These are phyloP conservation scores for Macadamia integrifolia DNA, from an alignment of 164 flowering plant genomes.

Conservation along the genomic window DNA sequence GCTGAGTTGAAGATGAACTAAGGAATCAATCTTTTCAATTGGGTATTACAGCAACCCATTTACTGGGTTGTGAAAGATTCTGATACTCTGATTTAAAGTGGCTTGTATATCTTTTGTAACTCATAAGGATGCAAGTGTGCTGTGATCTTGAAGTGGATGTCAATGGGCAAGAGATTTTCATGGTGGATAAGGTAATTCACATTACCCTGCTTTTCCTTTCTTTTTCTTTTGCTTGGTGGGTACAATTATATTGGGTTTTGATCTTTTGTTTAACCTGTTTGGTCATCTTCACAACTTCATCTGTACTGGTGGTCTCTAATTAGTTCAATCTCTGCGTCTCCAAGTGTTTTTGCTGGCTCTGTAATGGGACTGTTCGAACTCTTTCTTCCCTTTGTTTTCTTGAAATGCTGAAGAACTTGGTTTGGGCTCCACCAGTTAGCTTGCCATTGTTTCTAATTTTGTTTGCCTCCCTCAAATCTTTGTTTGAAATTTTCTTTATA, in stretches of 20 bases:
- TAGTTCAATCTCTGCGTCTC: too few species aligned
- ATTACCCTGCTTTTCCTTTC: background rate
- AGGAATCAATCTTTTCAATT: background rate
- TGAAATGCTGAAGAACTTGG: too few species aligned
- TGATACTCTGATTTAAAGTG: too few species aligned
- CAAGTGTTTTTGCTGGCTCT: too few species aligned
- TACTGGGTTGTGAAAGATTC: too few species aligned
- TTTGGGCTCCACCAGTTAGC: too few species aligned
- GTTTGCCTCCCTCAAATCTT: too few species aligned
- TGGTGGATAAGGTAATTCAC: slow-evolving; percentile 39
- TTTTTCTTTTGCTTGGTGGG: background rate
- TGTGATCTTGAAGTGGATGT: slow-evolving; percentile 51
- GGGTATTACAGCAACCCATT: background rate
- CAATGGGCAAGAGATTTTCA: slow-evolving; percentile 45
- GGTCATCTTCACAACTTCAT: background rate
- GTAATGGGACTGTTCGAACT: too few species aligned
- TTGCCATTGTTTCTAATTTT: too few species aligned
- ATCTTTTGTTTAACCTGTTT: background rate
- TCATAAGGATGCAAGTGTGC: slow-evolving; percentile 6
- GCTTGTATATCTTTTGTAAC: background rate
- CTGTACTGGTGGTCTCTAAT: background rate
- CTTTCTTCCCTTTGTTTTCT: too few species aligned
- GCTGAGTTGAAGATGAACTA: background rate
- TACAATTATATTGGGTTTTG: background rate
- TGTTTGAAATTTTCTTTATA: too few species aligned